Conservation (phyloP, 2,329 filamentous ascomycete genomes). For the Aspergillus fructus region DNA sequence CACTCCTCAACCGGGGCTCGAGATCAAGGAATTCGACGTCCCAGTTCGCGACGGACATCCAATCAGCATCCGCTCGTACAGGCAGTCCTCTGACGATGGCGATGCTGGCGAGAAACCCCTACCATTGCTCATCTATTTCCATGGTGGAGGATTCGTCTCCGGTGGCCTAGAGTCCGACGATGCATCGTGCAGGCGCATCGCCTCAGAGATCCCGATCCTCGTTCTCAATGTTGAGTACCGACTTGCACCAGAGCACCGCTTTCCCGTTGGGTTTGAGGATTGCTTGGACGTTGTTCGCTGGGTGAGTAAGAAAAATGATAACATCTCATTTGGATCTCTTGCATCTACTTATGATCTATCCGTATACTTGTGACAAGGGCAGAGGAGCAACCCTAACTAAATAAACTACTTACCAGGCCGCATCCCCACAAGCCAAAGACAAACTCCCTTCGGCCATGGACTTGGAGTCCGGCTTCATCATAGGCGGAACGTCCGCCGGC, state of each 20-base stretch:
- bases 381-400: background rate
- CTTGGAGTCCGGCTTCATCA: conserved; percentile 48
- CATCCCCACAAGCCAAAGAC: conserved; percentile 13
- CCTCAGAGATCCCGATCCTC: conserved; percentile 37
- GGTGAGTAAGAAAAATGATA: conserved; percentile 23
- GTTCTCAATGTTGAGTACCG: conserved; percentile 54
- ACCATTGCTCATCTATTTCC: conserved; percentile 24
- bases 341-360: background rate
- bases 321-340: background rate
- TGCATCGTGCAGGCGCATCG: conserved; percentile 41
- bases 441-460: conserved; percentile 30
- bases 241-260: conserved; percentile 52
- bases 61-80: conserved; percentile 15
- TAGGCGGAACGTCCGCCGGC: conserved; percentile 53
- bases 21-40: conserved; percentile 17
- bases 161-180: conserved; percentile 47
- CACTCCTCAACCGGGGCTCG: conserved; percentile 9
- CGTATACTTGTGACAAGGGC: background rate
- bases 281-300: conserved; percentile 48
- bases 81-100: background rate
- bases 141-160: conserved; percentile 48
- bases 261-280: conserved; percentile 51
- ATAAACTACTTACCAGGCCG: background rate
- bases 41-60: conserved; percentile 15
- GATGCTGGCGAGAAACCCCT: background rate